phyloP scores from a whole-genome alignment of 2,329 filamentous ascomycete genomes.

The Magnaporthiopsis rhizophila region DNA sequence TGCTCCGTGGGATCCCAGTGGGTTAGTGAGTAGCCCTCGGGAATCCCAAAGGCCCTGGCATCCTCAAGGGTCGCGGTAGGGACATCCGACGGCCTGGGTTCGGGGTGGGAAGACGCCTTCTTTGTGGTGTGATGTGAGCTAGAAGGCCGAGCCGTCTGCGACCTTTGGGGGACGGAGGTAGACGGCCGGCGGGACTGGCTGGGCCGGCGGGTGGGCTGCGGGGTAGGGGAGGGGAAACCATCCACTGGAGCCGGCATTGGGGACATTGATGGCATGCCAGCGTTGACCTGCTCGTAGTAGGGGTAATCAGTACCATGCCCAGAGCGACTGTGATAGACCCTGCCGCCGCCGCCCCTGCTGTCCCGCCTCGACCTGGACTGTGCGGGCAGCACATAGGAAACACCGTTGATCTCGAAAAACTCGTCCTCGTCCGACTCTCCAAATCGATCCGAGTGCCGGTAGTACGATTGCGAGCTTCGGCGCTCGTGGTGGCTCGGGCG shows the following conservation, averaged over 20 bases:
- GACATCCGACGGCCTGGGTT: constrained; percentile 15
- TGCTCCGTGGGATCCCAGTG: constrained; percentile 96
- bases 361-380: constrained; percentile 38
- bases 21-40: constrained; percentile 86
- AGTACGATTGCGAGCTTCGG: constrained; percentile 49
- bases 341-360: background rate
- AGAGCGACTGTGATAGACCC: constrained; percentile 19
- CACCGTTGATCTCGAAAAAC: constrained; percentile 44
- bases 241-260: constrained; percentile 17
- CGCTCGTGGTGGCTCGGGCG: constrained; percentile 40
- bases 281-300: constrained; percentile 30
- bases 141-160: constrained; percentile 42
- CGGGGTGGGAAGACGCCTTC: constrained; percentile 33
- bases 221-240: constrained; percentile 34
- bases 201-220: constrained; percentile 32
- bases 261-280: constrained; percentile 23
- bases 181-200: constrained; percentile 38
- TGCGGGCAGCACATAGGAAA: constrained; percentile 45
- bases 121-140: constrained; percentile 33
- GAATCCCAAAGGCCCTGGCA: constrained; percentile 63
- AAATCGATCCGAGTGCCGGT: constrained; percentile 49
- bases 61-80: constrained; percentile 51
- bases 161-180: constrained; percentile 41
- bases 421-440: constrained; percentile 60
- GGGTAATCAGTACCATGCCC: constrained; percentile 48